phyloP scores from a whole-genome alignment of 106 monocot genomes.

The Dioscorea alata region DNA sequence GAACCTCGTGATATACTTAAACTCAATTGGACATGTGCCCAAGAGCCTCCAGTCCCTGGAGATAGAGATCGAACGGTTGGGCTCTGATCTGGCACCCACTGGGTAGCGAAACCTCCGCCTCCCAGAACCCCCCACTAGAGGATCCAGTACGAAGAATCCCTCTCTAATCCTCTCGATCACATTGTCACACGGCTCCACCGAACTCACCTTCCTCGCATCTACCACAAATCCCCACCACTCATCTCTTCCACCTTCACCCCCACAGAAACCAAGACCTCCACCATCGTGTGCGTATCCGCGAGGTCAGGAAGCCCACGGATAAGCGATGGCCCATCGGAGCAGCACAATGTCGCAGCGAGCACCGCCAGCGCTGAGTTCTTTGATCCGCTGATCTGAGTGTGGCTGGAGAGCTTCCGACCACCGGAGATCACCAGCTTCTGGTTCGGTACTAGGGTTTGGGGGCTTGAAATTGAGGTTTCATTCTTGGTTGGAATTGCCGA shows the following conservation, averaged over 20 bases:
- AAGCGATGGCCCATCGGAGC: slow-evolving; percentile 21
- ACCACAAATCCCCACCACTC: slow-evolving; percentile 18
- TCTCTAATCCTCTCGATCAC: slow-evolving; percentile 28
- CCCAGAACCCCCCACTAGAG: slow-evolving; percentile 42
- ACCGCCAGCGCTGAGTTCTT: slow-evolving; percentile 54
- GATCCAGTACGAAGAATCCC: slow-evolving; percentile 48
- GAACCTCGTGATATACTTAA: slow-evolving; percentile 1
- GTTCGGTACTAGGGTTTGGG: background rate
- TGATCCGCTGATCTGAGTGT: slow-evolving; percentile 36
- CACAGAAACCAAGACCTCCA: slow-evolving; percentile 25
- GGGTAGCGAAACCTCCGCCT: slow-evolving; percentile 39
- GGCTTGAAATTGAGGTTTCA: too few species aligned
- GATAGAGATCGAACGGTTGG: slow-evolving; percentile 38
- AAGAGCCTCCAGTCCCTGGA: slow-evolving; percentile 27
- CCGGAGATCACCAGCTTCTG: slow-evolving; percentile 34
- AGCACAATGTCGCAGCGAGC: slow-evolving; percentile 49
- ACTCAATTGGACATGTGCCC: slow-evolving; percentile 37
- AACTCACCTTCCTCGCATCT: slow-evolving; percentile 15
- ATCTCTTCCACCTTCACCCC: slow-evolving; percentile 26
- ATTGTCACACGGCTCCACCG: slow-evolving; percentile 25
- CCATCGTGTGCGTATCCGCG: slow-evolving; percentile 29
- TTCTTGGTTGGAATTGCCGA: too few species aligned
- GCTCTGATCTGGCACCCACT: slow-evolving; percentile 44
- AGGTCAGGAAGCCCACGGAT: slow-evolving; percentile 38
- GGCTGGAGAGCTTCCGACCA: slow-evolving; percentile 36